phyloP scores from a whole-genome alignment of 2,329 filamentous ascomycete species.

The Colletotrichum tabaci region DNA sequence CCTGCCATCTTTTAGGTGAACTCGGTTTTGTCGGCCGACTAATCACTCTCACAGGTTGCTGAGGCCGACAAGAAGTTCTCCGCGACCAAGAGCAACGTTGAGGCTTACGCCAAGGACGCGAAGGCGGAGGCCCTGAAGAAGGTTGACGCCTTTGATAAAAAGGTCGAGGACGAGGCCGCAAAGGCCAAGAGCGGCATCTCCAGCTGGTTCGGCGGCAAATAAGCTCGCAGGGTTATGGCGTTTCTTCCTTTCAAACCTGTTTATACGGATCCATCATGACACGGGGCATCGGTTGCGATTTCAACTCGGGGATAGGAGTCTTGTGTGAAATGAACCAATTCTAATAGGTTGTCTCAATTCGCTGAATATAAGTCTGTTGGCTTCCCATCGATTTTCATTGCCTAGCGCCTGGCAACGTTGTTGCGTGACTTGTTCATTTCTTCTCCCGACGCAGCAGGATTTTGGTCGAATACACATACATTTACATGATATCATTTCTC shows the following conservation, averaged over 20 bases:
- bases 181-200: constrained; percentile 89
- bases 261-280: constrained; percentile 14
- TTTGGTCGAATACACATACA: constrained; percentile 9
- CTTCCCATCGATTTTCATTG: background rate
- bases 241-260: constrained; percentile 1
- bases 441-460: background rate
- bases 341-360: constrained; percentile 17
- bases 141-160: constrained; percentile 87
- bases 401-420: background rate
- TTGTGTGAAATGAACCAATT: constrained; percentile 17
- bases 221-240: constrained; percentile 26
- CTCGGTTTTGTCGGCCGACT: constrained; percentile 42
- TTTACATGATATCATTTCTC: constrained; percentile 46
- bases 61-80: constrained; percentile 75
- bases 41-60: constrained; percentile 64
- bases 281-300: constrained; percentile 21
- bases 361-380: background rate
- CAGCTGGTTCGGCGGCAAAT: constrained; percentile 85
- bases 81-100: constrained; percentile 73
- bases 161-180: constrained; percentile 81
- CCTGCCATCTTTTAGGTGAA: background rate
- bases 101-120: constrained; percentile 73
- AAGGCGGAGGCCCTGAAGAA: constrained; percentile 78
- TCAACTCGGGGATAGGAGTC: constrained; percentile 24
- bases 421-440: background rate